These are phyloP conservation scores for Alternaria ventricosa DNA, from an alignment of 2,329 filamentous ascomycete genomes.

Conservation along the genomic window DNA sequence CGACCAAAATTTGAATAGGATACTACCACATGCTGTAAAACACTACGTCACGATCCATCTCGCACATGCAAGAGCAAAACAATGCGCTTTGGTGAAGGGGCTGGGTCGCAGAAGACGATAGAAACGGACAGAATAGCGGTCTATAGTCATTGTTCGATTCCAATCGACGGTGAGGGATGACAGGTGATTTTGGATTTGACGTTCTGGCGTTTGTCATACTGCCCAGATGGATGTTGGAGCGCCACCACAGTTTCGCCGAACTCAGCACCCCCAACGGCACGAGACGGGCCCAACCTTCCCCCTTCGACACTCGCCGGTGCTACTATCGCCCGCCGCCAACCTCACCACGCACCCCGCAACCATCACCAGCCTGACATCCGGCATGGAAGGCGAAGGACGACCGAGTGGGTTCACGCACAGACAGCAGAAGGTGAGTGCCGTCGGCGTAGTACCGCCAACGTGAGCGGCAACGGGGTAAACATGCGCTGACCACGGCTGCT, in stretches of 20 bases:
- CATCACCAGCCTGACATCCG: slow-evolving; percentile 1
- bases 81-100: background rate
- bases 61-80: background rate
- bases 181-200: background rate
- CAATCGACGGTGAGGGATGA: background rate
- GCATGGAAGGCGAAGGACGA: slow-evolving; percentile 39
- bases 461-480: slow-evolving; percentile 5
- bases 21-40: background rate
- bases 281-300: background rate
- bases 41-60: background rate
- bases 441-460: background rate
- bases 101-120: background rate
- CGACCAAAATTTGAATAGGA: slow-evolving; percentile 1
- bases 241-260: slow-evolving; percentile 21
- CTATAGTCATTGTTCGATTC: background rate
- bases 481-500: slow-evolving; percentile 17
- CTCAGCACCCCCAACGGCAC: slow-evolving; percentile 14
- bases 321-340: background rate
- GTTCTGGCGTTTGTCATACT: slow-evolving; percentile 1
- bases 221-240: slow-evolving; percentile 7
- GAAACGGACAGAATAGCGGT: background rate
- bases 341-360: background rate
- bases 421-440: slow-evolving; percentile 43
- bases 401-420: slow-evolving; percentile 41
- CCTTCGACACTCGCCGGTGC: slow-evolving; percentile 1